Base-by-base conservation (phyloP, 2,329 filamentous ascomycete species). In the Massarina eburnea region DNA sequence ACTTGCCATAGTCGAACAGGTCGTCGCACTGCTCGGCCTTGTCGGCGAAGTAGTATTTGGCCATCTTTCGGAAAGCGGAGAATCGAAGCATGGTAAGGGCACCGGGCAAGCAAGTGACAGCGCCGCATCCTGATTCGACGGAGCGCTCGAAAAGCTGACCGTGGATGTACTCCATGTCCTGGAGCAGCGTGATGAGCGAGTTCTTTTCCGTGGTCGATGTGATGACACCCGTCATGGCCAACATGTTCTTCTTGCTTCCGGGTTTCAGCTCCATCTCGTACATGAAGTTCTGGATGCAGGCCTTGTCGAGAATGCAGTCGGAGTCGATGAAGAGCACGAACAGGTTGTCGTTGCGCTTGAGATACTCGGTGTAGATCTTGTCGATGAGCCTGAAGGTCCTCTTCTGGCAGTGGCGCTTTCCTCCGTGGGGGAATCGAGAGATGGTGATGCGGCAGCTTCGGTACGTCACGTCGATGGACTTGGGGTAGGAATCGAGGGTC, bases 231-330 rank as follows among this genome's bases (percentile, higher is more conserved):
- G 92, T 97, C 90, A 96, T 96, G 42, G 92, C 92, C 63, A 97
- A 78, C 89, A 96, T 96, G 67, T 95, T 89, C 64, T 85, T 84
- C 64, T 88, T 84, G 73, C 91, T 95, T 43, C 91, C 91, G 1
- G 92, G 92, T 70, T 92, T 96, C 49, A 97, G 78, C 71, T 97
- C 91, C 94, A 97, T 97, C 67, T 97, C 92, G 71, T 94, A 96
- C 75, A 97, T 89, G 72, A 97, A 97, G 70, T 96, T 97, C 67
- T 96, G 92, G 48, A 97, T 82, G 67, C 92, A 97, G 32, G 91
- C 83, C 47, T 84, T 82, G 74, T 97, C 92, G 39, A 97, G 77
- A 51, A 96, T 94, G 71, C 94, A 97, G 68, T 97, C 92, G 0
- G 91, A 96, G 73, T 97, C 92, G 66, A 97, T 96, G 73, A 97